A percentile compares a stretch with the other conserved stretches of the same genome.
phyloP scores from a whole-genome alignment of 768 basidiomycete genomes.

The Pilatotrama ljubarskyi region DNA sequence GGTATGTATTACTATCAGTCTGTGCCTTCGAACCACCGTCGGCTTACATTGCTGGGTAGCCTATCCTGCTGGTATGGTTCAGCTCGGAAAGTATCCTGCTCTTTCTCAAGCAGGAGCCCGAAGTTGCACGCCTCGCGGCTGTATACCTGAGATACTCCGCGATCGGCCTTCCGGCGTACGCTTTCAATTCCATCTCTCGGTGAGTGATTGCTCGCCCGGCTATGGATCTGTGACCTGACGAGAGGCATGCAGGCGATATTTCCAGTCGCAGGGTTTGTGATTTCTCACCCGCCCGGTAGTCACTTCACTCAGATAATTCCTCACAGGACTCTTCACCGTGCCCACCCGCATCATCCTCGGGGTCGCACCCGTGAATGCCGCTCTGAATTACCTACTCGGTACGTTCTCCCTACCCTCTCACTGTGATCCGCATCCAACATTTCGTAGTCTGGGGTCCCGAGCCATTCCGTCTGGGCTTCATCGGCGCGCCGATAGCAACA shows the following conservation, averaged over 20 bases:
- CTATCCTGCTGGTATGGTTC: constrained; percentile 74
- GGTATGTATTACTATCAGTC: constrained; percentile 42
- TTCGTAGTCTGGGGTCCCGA: constrained; percentile 76
- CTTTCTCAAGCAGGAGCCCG: constrained; percentile 74
- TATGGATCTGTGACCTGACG: not conserved
- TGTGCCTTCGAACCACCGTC: not conserved
- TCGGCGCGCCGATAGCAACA: constrained; percentile 90
- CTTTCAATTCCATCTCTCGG: constrained; percentile 57
- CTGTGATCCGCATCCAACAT: not conserved
- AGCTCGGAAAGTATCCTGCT: constrained; percentile 81
- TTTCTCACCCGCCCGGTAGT: not conserved
- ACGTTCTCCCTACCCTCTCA: constrained; percentile 10
- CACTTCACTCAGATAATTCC: not conserved
- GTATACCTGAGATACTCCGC: constrained; percentile 76
- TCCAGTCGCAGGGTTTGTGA: constrained; percentile 75
- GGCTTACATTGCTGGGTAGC: constrained; percentile 29
- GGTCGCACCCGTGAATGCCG: constrained; percentile 82
- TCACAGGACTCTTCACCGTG: constrained; percentile 70
- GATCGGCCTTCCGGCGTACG: constrained; percentile 77
- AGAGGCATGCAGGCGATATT: constrained; percentile 52
- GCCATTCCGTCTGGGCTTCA: constrained; percentile 78
- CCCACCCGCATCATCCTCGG: constrained; percentile 83
- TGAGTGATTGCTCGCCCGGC: constrained; percentile 20
- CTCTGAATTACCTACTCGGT: constrained; percentile 88
- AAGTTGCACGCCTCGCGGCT: constrained; percentile 76